Evolutionary conservation across 2,329 filamentous ascomycete genomes (phyloP).

Genomic region (Arachnopeziza araneosa): DNA sequence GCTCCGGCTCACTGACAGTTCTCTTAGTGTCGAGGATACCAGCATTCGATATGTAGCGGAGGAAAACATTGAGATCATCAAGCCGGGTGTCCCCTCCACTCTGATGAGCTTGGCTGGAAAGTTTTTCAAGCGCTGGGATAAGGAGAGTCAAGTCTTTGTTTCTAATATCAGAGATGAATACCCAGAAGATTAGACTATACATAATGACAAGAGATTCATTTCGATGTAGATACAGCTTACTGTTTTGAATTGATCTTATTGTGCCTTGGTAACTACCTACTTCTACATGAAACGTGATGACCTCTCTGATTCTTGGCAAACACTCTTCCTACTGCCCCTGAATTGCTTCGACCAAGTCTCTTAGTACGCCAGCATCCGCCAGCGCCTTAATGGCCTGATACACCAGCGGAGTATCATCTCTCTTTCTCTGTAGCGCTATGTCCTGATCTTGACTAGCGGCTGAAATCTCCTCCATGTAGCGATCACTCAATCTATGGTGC

Average conservation of each 20-base stretch:
- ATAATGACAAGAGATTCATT: neutral
- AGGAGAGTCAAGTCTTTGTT: conserved; percentile 60
- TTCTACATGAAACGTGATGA: neutral
- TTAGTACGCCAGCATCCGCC: conserved; percentile 59
- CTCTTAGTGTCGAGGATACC: conserved; percentile 56
- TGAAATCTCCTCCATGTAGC: conserved; percentile 45
- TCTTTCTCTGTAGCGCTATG: conserved; percentile 49
- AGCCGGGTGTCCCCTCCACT: conserved; percentile 45
- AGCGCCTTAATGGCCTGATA: conserved; percentile 65
- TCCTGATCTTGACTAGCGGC: conserved; percentile 43
- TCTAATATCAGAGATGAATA: conserved; percentile 81
- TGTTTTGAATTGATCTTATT: neutral
- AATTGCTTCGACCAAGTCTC: conserved; percentile 31
- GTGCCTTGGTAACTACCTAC: neutral
- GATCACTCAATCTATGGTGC: conserved; percentile 37
- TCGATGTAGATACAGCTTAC: neutral
- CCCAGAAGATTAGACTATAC: conserved; percentile 63
- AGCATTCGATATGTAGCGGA: conserved; percentile 71
- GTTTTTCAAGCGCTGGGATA: conserved; percentile 85
- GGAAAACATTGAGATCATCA: conserved; percentile 69
- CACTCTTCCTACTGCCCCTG: neutral
- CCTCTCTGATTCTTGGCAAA: neutral
- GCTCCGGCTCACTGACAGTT: conserved; percentile 24
- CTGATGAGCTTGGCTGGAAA: conserved; percentile 70
- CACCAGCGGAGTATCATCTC: conserved; percentile 65